These are phyloP conservation scores for Trichoderma polysporum DNA, from an alignment of 2,329 filamentous ascomycete genomes.

Conservation along the genomic window DNA sequence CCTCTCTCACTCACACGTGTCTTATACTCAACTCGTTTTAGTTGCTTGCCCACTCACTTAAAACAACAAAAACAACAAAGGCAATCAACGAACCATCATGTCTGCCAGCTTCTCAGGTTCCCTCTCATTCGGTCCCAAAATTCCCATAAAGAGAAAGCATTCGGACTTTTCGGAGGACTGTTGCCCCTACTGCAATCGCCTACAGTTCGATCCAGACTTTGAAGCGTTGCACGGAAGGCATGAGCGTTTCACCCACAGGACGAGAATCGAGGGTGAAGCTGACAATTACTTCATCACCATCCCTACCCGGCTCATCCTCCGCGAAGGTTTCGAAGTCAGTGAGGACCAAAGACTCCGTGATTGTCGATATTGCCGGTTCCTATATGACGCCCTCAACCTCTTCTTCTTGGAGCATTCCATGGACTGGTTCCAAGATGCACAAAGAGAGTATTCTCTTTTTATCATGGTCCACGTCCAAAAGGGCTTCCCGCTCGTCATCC, in stretches of 20 bases:
- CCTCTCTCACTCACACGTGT: too few species aligned
- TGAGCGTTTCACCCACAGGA: too few species aligned
- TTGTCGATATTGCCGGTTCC: slow-evolving; percentile 12
- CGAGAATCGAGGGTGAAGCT: neutral
- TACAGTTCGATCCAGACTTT: neutral
- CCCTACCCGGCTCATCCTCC: neutral
- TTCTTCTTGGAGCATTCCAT: neutral
- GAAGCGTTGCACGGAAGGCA: neutral
- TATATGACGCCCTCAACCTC: slow-evolving; percentile 8
- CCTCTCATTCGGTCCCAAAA: too few species aligned
- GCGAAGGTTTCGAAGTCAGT: neutral
- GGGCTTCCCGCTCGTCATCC: neutral
- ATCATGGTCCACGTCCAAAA: neutral
- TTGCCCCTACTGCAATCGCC: slow-evolving; percentile 15
- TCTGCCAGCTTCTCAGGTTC: neutral
- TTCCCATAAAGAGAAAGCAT: neutral
- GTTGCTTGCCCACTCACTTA: neutral
- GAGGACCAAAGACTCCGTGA: neutral
- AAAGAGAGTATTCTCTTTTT: neutral
- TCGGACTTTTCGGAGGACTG: too few species aligned
- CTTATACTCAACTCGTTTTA: neutral
- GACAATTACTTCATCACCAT: neutral
- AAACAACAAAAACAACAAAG: neutral
- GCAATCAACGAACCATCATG: neutral
- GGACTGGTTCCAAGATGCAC: slow-evolving; percentile 4